Conservation (phyloP, 169 alveolate species). For the Plasmodium blacklocki region DNA sequence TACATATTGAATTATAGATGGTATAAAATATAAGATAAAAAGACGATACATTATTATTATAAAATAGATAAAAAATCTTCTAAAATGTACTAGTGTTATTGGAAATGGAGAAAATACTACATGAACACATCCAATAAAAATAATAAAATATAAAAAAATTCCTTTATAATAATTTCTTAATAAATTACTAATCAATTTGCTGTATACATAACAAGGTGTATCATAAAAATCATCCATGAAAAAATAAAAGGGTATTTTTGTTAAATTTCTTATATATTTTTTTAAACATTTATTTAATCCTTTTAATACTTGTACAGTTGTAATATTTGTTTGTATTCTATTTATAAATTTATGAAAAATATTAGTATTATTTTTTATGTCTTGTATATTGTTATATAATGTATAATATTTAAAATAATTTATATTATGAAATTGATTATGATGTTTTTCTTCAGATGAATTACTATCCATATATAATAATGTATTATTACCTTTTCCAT, state of each 20-base stretch:
- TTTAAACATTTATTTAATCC: conserved; percentile 53
- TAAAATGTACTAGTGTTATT: conserved; percentile 72
- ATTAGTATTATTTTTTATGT: conserved; percentile 9
- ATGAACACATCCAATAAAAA: conserved; percentile 73
- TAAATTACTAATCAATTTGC: conserved; percentile 48
- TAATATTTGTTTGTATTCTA: conserved; percentile 42
- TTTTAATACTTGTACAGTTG: conserved; percentile 38
- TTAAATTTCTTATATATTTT: conserved; percentile 64
- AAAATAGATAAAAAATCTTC: conserved; percentile 72
- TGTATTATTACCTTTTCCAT: not conserved
- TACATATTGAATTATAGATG: conserved; percentile 75
- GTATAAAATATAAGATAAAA: conserved; percentile 70
- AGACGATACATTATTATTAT: conserved; percentile 74
- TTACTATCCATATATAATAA: not conserved
- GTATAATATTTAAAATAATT: conserved; percentile 43
- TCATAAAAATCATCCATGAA: conserved; percentile 45
- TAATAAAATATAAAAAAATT: conserved; percentile 53
- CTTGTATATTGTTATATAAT: conserved; percentile 20
- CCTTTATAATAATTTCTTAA: conserved; percentile 72
- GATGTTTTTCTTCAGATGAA: not conserved
- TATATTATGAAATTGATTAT: conserved; percentile 2
- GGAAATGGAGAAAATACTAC: conserved; percentile 77
- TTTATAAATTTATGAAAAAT: conserved; percentile 11
- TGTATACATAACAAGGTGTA: conserved; percentile 75
- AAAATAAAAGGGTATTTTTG: conserved; percentile 56